phyloP scores from a whole-genome alignment of 1,284 basidiomycete species.

The Ceratobasidium sp. region DNA sequence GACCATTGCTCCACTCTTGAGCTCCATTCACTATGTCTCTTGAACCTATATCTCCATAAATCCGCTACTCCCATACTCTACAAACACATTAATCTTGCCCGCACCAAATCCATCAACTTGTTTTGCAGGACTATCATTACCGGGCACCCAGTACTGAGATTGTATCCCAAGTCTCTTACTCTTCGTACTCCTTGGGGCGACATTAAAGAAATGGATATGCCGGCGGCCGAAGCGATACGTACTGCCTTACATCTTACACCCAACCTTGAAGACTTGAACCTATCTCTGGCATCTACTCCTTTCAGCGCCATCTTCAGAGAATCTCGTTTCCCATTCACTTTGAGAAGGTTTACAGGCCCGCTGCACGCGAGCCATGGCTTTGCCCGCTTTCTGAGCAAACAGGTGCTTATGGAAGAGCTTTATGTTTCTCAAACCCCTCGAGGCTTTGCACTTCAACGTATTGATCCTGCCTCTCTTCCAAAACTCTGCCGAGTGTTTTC shows the following conservation, averaged over 20 bases:
- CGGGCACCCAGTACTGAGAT: neutral
- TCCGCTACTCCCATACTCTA: slow-evolving; percentile 29
- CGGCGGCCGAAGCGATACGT: slow-evolving; percentile 24
- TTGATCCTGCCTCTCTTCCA: slow-evolving; percentile 8
- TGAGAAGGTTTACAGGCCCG: slow-evolving; percentile 17
- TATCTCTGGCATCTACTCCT: neutral
- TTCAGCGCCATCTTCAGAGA: slow-evolving; percentile 23
- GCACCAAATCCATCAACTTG: slow-evolving; percentile 22
- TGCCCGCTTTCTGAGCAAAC: slow-evolving; percentile 14
- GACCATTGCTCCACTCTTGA: slow-evolving; percentile 27
- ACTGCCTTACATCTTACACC: slow-evolving; percentile 17
- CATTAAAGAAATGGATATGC: slow-evolving; percentile 22
- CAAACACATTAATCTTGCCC: slow-evolving; percentile 11
- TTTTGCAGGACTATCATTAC: slow-evolving; percentile 30
- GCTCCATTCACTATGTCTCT: slow-evolving; percentile 22
- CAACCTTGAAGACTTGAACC: slow-evolving; percentile 10
- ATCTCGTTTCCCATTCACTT: slow-evolving; percentile 13
- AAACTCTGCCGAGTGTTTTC: neutral
- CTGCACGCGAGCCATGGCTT: slow-evolving; percentile 29
- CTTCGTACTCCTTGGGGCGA: slow-evolving; percentile 28
- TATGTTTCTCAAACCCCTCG: slow-evolving; percentile 8
- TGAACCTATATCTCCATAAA: slow-evolving; percentile 30
- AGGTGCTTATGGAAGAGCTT: slow-evolving; percentile 19
- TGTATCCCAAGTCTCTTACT: slow-evolving; percentile 1
- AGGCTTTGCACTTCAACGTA: slow-evolving; percentile 5